Base-by-base conservation (phyloP, 331 rosid species). In the Dryas integrifolia region DNA sequence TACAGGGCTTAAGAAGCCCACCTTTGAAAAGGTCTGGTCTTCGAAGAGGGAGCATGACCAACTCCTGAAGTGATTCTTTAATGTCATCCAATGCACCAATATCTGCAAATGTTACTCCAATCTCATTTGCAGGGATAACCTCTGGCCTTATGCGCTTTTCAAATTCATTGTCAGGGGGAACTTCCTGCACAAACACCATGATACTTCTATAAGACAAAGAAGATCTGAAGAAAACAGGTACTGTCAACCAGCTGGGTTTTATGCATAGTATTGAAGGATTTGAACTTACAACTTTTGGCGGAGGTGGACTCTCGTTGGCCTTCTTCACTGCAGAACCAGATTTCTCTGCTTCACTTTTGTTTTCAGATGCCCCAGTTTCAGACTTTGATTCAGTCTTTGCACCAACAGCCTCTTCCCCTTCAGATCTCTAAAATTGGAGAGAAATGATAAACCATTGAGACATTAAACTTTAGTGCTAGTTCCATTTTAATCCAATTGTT, bases 1-100 rank as follows among this genome's bases (percentile, higher is more conserved):
- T 88, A 48, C 99, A 95, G 46, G 99, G 99, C 83, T 95, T 92
- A 46, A 95, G 97, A 62, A 92, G 96, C 2, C 99, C 97, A 13
- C 98, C 99, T 72, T 83, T 88, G 89, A 95, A 95, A 52, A 95
- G 99, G 70, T 95, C 96, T n/a, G 98, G 99, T 77, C 99, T 88
- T 79, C 89, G 83, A 49, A 95, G 97, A 15, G 98, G 99, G 57
- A 95, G 99, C 98, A 95, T 95, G 64, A 95, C 99, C 69, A 92
- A 72, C 83, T 95, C 99, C 75, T 95, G 97, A 74, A 95, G 95
- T 67, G 99, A 92, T 72, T 92, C 97, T 74, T 95, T 95, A 26
- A 76, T 92, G 68, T 95, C 99, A 70, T 88, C 86, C 76, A 95
- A 3, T 72, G 99, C 87, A 48, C 99, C 99, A 47, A 95, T 88